Evolutionary conservation across 2,329 filamentous ascomycete genomes (phyloP).

Genomic region (Trichophyton rubrum): DNA sequence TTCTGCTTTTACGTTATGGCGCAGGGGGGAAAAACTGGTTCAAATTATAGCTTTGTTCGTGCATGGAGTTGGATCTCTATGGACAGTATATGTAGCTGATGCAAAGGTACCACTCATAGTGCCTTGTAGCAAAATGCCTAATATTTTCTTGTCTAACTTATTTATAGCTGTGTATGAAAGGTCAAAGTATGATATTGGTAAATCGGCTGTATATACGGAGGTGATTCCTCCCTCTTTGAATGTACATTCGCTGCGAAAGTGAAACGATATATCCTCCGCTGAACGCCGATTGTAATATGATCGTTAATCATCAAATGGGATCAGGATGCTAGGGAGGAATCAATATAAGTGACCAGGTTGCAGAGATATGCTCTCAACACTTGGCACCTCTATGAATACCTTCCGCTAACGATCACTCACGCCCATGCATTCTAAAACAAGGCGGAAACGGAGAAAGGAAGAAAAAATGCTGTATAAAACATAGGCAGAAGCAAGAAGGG

Average conservation of each 20-base stretch:
- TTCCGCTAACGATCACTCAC: background rate
- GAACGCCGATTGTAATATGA: background rate
- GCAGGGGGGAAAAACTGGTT: background rate
- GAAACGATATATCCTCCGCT: background rate
- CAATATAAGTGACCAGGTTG: background rate
- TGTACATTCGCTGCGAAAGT: background rate
- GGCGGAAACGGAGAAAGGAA: background rate
- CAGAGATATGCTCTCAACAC: background rate
- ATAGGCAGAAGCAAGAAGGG: background rate
- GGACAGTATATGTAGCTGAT: background rate
- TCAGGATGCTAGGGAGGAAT: background rate
- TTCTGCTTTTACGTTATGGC: background rate
- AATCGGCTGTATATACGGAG: background rate
- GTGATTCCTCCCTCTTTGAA: background rate
- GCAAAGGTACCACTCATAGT: background rate
- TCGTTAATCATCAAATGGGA: background rate
- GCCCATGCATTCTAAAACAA: conserved; percentile 1
- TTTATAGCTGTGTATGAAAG: background rate
- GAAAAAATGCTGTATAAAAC: background rate
- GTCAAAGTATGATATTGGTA: background rate
- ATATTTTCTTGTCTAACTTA: background rate
- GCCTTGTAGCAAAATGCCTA: background rate
- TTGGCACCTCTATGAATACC: background rate
- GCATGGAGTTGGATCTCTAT: background rate
- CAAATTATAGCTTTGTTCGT: background rate